Evolutionary conservation across 495 filamentous ascomycete species (phyloP), one percentile per base, ranked within the genome.

Genomic region (Penicillium flavigenum): DNA sequence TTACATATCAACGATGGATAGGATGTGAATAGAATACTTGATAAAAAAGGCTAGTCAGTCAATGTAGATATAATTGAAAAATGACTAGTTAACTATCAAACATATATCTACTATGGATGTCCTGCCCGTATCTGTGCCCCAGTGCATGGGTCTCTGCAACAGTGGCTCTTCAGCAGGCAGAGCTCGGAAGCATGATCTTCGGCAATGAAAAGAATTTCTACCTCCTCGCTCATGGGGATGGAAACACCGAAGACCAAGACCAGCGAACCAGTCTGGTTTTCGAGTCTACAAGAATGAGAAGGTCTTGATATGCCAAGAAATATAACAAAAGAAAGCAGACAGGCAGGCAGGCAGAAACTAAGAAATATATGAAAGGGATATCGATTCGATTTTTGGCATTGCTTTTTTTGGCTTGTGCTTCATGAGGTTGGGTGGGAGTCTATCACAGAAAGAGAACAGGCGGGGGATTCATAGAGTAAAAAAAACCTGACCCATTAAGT

Each of bases 101-200:
- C 27, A 9, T 29, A 17, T 9, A 7, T 52, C 52, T 60, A 54
- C 54, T 54, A 47, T 47, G 24, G 49, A 81, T 96, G 88, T 95
- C 77, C 81, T 85, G 81, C 89, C 90, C 88, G 91, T 96, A 96
- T 96, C 91, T 96, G 91, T 95, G 88, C 91, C 85, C 83, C 81
- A 78, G 86, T 79, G 81, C 80, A 83, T 79, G 55, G 72, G 76
- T 77, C 90, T 86, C 71, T 77, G 80, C 80, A 79, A 73, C 79
- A 79, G 87, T 84, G 85, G 90, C 91, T 93, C 90, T 90, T 93
- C 90, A 88, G 84, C 79, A 86, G 88, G 88, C 83, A 80, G 77
- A 46, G 44, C 56, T 62, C 48, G 51, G 56, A 66, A 67, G 63
- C 59, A 65, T 65, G 50, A 76, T 78, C 48, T 78, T 68, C 72